A percentile compares a stretch with the other conserved stretches of the same genome.
These are phyloP conservation scores for Acanthamoeba castellanii DNA, from an alignment of 208 protist genomes.

Conservation along the genomic window DNA sequence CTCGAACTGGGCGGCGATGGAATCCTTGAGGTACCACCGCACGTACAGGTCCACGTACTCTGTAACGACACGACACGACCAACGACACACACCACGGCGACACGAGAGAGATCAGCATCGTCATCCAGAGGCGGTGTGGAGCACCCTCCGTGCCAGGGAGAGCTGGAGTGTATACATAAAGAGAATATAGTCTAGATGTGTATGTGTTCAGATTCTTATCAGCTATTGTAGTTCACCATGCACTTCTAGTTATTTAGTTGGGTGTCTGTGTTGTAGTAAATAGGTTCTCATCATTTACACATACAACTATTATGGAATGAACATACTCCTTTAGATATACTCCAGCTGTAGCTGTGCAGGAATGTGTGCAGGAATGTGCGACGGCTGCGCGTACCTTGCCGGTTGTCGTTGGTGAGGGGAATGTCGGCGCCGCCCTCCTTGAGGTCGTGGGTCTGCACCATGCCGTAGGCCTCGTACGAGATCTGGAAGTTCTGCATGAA, in stretches of 20 bases:
- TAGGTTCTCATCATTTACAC: constrained; percentile 1
- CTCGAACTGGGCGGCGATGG: constrained; percentile 88
- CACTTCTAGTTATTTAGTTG: not conserved
- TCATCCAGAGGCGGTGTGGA: not conserved
- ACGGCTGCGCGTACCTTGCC: constrained; percentile 77
- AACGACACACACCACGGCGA: not conserved
- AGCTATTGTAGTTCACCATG: constrained; percentile 18
- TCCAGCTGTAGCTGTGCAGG: too few relatives aligned
- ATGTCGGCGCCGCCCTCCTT: constrained; percentile 88
- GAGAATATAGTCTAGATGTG: not conserved
- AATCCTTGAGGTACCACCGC: constrained; percentile 86
- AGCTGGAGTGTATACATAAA: not conserved
- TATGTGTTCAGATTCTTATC: constrained; percentile 28
- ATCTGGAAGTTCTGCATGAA: constrained; percentile 86
- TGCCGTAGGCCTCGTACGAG: constrained; percentile 85
- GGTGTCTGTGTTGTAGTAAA: constrained; percentile 33
- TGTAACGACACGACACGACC: not conserved
- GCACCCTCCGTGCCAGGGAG: too few relatives aligned
- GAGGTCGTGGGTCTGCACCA: constrained; percentile 83
- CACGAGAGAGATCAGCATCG: not conserved
- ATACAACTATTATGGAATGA: too few relatives aligned
- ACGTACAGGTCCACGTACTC: constrained; percentile 91
- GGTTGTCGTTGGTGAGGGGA: constrained; percentile 89
- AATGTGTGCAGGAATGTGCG: not conserved
- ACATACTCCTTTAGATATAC: too few relatives aligned